Base-by-base conservation (phyloP, 2,329 filamentous ascomycete genomes). In the Clathrospora elynae region DNA sequence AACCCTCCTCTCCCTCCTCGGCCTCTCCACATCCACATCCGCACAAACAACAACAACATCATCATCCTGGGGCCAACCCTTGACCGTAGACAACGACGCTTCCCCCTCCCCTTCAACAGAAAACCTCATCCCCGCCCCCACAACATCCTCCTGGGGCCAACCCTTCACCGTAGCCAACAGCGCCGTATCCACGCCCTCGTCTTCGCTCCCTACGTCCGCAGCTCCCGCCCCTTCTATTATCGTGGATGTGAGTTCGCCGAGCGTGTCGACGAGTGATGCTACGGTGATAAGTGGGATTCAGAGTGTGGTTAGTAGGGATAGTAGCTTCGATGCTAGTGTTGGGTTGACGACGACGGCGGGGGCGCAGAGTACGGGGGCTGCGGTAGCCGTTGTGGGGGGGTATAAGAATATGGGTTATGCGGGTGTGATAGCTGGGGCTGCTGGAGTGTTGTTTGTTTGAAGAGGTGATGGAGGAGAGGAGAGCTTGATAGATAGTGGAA, bases 341-440 rank as follows among this genome's bases (percentile, higher is more conserved):
- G 33, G 24, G 30, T 11, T 13, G 17, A 18, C 28, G 13, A 20
- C 20, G 2, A 35, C 35, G 16, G 31, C 39, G 9, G 29, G 35
- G 8, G 42, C 40, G 18, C 35, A 39, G 14, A 39, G 39, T 41
- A 38, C 42, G 8, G 25, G 37, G 16, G 38, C 26, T 26, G 38
- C 32, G n/a, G 43, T 19, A n/a, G 11, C 24, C 19, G 5, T 13
- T n/a, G 10, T 24, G 14, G 10, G 38, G 33, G 1, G 18, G 31
- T 5, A 10, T 10, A 23, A 10, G 10, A 10, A 23, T 23, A 30
- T 14, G 39, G 34, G 5, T 23, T 30, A 47, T 16, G 51, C 29
- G 6, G 57, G 57, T 1, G 55, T 36, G 4, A 32, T 57, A 32
- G 53, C 45, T 6, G 55, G 57, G 10, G 55, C 53, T n/a, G 57